These are phyloP conservation scores for Tricholoma saponaceum DNA, from an alignment of 768 basidiomycete species.

Conservation along the genomic window DNA sequence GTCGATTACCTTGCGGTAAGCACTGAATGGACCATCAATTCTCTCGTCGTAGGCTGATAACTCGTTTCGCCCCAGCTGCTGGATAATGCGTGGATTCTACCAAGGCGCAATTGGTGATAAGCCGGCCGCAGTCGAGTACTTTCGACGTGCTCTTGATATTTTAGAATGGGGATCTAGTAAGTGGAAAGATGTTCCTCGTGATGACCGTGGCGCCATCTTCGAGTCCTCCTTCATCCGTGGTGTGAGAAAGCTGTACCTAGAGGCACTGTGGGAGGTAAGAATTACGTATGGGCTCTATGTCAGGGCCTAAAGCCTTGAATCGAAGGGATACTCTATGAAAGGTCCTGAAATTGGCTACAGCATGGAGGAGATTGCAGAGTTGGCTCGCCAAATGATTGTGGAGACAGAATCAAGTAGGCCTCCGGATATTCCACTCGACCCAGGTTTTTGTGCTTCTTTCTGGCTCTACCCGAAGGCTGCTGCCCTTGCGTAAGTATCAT, in stretches of 20 bases:
- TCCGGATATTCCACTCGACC: not conserved
- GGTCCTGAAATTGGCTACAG: slow-evolving; percentile 12
- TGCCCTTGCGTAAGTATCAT: slow-evolving; percentile 29
- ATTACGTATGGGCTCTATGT: no score
- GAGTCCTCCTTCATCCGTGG: slow-evolving; percentile 37
- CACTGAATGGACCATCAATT: not conserved
- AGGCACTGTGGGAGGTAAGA: slow-evolving; percentile 30
- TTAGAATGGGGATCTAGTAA: slow-evolving; percentile 36
- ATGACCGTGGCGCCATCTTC: slow-evolving; percentile 41
- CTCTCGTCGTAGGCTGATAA: not conserved
- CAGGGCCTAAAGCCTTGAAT: not conserved
- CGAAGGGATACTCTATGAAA: slow-evolving; percentile 7
- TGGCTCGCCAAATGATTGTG: slow-evolving; percentile 26
- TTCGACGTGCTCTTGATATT: slow-evolving; percentile 31
- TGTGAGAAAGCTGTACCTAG: slow-evolving; percentile 31
- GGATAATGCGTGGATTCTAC: slow-evolving; percentile 37
- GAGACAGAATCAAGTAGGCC: slow-evolving; percentile 25
- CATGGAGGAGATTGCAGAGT: slow-evolving; percentile 24
- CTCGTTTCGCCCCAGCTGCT: slow-evolving; percentile 22
- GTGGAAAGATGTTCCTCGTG: slow-evolving; percentile 35
- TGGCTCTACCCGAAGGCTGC: slow-evolving; percentile 31
- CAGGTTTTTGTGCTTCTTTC: slow-evolving; percentile 32
- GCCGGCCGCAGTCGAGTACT: slow-evolving; percentile 26
- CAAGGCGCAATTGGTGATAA: slow-evolving; percentile 12
- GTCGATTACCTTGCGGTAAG: slow-evolving; percentile 33